Conservation (phyloP, 805 yeast genomes). For the Wickerhamomyces rabaulensis region DNA sequence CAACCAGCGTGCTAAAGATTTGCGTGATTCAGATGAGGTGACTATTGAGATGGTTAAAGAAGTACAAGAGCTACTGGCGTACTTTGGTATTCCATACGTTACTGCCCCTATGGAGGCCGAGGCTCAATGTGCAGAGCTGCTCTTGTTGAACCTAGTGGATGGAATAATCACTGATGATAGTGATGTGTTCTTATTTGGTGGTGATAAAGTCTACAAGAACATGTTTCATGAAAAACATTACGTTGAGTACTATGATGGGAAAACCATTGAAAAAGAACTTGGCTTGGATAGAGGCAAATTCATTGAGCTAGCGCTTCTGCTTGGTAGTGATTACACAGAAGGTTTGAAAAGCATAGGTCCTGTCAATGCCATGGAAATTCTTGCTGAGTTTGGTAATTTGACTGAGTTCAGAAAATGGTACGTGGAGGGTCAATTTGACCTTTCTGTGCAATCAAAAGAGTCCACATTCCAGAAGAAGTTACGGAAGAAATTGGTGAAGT, state of each 20-base stretch:
- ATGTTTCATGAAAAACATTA: conserved; percentile 91
- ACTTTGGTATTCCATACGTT: conserved; percentile 91
- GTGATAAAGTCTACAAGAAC: conserved; percentile 75
- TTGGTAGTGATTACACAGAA: conserved; percentile 94
- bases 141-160: conserved; percentile 70
- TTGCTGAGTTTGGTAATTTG: conserved; percentile 71
- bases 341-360: conserved; percentile 95
- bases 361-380: conserved; percentile 81
- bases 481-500: conserved; percentile 45
- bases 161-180: conserved; percentile 97
- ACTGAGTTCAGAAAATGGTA: conserved; percentile 35
- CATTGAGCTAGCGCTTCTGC: conserved; percentile 74
- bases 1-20: conserved; percentile 60
- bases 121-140: conserved; percentile 90
- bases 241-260: conserved; percentile 74
- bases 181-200: conserved; percentile 93
- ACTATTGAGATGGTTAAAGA: conserved; percentile 81
- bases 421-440: conserved; percentile 34
- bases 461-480: conserved; percentile 52
- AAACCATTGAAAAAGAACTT: conserved; percentile 53
- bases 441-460: conserved; percentile 34
- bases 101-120: conserved; percentile 99
- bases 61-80: conserved; percentile 78
- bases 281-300: conserved; percentile 61
- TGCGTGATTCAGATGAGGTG: conserved; percentile 89